Evolutionary conservation across 1,284 basidiomycete species (phyloP).

Genomic region (Trametes sp.): DNA sequence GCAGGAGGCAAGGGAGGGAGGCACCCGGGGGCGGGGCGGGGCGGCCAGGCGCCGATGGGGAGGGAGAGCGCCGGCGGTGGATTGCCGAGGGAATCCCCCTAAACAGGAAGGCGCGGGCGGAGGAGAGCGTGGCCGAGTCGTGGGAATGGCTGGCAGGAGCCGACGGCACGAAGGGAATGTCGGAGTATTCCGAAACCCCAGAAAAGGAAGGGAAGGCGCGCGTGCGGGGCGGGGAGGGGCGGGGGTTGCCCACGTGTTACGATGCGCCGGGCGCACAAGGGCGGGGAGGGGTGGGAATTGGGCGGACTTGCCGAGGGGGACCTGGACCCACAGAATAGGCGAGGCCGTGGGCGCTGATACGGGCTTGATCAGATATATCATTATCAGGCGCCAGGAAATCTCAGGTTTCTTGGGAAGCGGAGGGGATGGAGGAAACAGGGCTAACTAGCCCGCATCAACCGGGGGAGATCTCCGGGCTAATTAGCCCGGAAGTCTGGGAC

Average conservation of each 20-base stretch:
- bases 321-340: neutral
- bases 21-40: neutral
- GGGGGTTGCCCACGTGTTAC: neutral
- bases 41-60: neutral
- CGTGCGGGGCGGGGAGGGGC: neutral
- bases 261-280: neutral
- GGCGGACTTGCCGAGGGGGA: neutral
- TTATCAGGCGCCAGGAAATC: slow-evolving; percentile 2
- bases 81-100: too few relatives aligned
- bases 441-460: neutral
- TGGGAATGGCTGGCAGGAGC: neutral
- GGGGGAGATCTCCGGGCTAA: neutral
- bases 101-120: neutral
- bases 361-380: neutral
- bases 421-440: neutral
- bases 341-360: neutral
- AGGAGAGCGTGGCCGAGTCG: neutral
- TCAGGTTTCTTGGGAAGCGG: neutral
- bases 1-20: too few relatives aligned
- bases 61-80: neutral
- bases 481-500: neutral
- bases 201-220: neutral
- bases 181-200: neutral
- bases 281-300: neutral
- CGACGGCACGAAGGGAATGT: neutral